Evolutionary conservation across 2,329 filamentous ascomycete genomes (phyloP), one percentile per base, ranked within the genome.

Genomic region (Cladophialophora bantiana): DNA sequence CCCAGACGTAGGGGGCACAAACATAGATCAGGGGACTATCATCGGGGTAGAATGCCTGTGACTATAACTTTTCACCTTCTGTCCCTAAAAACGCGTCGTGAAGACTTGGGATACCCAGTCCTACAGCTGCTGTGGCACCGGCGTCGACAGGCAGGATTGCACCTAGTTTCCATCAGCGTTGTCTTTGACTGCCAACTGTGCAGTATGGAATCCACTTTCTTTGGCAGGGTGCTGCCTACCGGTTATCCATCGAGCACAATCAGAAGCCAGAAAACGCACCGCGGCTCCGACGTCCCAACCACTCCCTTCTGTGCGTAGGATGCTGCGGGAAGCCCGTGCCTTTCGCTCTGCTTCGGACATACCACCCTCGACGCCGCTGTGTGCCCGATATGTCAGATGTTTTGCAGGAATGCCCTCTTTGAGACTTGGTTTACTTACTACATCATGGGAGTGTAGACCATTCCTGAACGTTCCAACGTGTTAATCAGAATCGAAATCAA

Each of bases 251-350:
- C 83, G 76, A 1, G 83, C 82, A 73, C 85, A 80, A 68, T 83
- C 79, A 12, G 83, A 80, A 7, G 82, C 83, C 32, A 86, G 75
- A 68, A 84, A 86, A 0, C 79, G 75, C 0, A 85, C 81, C 3
- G 83, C 83, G 38, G 80, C 79, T 3, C 79, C 84, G 59, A 81
- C 79, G 71, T 87, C 84, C 83, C 84, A 85, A 1, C 79, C 84
- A 65, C 78, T 85, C 0, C 84, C 84, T 68, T 86, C 84, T 0
- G 81, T 84, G 31, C 81, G 80, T 18, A 86, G 73, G 10, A 86
- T 71, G 73, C 82, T 85, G 52, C 83, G 73, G 56, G 82, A 82
- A 66, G 79, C 80, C 13, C 84, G 75, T 12, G 82, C 79, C 68
- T 83, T 81, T 56, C 84, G 75, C 2, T 80, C 82, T 64, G 83